phyloP scores from a whole-genome alignment of 2,329 filamentous ascomycete species.

The Orbilia javanica region DNA sequence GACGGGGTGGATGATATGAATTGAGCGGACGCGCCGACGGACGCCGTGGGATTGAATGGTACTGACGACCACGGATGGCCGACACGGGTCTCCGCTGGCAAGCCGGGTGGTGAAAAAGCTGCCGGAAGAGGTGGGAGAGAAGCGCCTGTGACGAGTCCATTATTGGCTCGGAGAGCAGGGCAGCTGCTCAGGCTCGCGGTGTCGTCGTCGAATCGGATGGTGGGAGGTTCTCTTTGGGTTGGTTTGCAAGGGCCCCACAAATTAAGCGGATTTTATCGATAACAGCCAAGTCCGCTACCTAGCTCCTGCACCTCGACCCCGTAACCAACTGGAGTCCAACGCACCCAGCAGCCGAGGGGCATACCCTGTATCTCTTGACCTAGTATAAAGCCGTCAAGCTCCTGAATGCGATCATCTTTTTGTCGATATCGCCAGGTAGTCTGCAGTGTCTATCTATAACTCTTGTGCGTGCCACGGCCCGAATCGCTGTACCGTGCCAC shows the following conservation, averaged over 20 bases:
- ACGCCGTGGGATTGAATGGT: slow-evolving; percentile 32
- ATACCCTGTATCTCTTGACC: too few relatives aligned
- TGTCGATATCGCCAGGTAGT: too few relatives aligned
- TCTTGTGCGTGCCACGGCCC: too few relatives aligned
- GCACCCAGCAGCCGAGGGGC: neutral
- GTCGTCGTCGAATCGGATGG: slow-evolving; percentile 35
- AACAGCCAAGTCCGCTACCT: slow-evolving; percentile 1
- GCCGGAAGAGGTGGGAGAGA: slow-evolving; percentile 82
- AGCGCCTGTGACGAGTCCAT: slow-evolving; percentile 64
- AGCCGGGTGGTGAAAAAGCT: slow-evolving; percentile 82
- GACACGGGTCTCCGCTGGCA: slow-evolving; percentile 67
- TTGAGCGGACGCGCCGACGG: slow-evolving; percentile 26
- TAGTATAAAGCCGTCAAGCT: too few relatives aligned
- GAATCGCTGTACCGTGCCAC: neutral
- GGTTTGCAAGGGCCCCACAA: slow-evolving; percentile 33
- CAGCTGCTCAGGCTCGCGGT: slow-evolving; percentile 36
- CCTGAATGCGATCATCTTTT: too few relatives aligned
- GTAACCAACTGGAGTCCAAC: neutral
- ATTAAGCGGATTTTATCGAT: slow-evolving; percentile 48
- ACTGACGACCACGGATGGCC: slow-evolving; percentile 13
- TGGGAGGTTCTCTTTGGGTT: slow-evolving; percentile 22
- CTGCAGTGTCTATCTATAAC: too few relatives aligned
- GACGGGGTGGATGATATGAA: slow-evolving; percentile 46
- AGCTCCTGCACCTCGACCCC: neutral
- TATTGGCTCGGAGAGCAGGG: slow-evolving; percentile 39